Conservation (phyloP, 2,329 filamentous ascomycete species). For the Calonectria naviculata region DNA sequence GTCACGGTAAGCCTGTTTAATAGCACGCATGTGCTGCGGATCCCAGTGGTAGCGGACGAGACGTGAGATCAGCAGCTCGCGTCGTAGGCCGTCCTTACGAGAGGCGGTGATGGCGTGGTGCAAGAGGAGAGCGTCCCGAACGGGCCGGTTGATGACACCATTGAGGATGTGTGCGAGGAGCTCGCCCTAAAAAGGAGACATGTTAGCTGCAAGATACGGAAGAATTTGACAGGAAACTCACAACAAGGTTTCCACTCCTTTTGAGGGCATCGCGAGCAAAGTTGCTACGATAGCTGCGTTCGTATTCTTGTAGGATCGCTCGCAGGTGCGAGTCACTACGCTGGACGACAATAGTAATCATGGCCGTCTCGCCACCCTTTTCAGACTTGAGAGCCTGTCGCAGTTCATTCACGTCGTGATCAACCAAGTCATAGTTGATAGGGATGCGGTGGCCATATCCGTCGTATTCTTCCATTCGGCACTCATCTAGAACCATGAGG, state of each 20-base stretch:
- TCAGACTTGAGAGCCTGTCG: conserved; percentile 75
- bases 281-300: conserved; percentile 77
- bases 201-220: not conserved
- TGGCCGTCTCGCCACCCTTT: conserved; percentile 86
- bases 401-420: conserved; percentile 79
- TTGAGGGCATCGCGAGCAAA: conserved; percentile 89
- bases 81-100: conserved; percentile 76
- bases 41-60: conserved; percentile 96
- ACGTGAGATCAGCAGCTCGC: conserved; percentile 88
- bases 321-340: conserved; percentile 85
- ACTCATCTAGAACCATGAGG: conserved; percentile 83
- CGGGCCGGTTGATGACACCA: conserved; percentile 94
- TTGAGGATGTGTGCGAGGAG: conserved; percentile 95
- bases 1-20: conserved; percentile 83
- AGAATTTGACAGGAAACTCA: conserved; percentile 62
- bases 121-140: conserved; percentile 90
- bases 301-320: conserved; percentile 83
- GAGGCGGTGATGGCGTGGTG: conserved; percentile 88
- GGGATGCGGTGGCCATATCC: conserved; percentile 67
- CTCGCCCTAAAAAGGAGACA: conserved; percentile 75
- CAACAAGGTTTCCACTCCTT: conserved; percentile 92
- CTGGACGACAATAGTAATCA: conserved; percentile 86
- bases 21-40: conserved; percentile 78
- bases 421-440: conserved; percentile 69
- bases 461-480: conserved; percentile 84